A percentile compares a stretch with the other conserved stretches of the same genome.
These are phyloP conservation scores for Lumnitzera racemosa DNA, from an alignment of 345 rosid genomes.

Conservation along the genomic window DNA sequence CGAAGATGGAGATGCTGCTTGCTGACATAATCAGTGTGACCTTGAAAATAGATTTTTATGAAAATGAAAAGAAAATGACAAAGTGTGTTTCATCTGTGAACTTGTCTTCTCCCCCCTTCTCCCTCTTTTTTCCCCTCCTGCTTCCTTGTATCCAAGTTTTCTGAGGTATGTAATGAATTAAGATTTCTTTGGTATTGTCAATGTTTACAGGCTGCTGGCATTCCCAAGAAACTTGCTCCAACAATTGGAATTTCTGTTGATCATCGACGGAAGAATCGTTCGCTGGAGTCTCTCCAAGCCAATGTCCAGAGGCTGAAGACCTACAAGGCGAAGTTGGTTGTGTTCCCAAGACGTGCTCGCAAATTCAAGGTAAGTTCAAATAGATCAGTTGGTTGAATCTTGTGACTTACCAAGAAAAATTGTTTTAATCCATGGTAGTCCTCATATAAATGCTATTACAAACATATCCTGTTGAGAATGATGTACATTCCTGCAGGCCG, in stretches of 20 bases:
- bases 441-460: background rate
- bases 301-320: slow-evolving; percentile 85
- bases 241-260: slow-evolving; percentile 72
- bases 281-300: slow-evolving; percentile 60
- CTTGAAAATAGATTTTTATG: too few species aligned
- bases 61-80: too few species aligned
- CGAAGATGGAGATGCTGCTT: too few species aligned
- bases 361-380: slow-evolving; percentile 47
- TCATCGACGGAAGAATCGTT: slow-evolving; percentile 63
- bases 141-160: background rate
- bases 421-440: too few species aligned
- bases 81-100: too few species aligned
- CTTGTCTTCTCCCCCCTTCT: background rate
- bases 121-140: too few species aligned
- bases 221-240: slow-evolving; percentile 71
- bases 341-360: slow-evolving; percentile 74
- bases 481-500: slow-evolving; percentile 20
- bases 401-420: too few species aligned
- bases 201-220: slow-evolving; percentile 34
- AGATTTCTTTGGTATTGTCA: background rate
- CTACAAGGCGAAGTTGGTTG: slow-evolving; percentile 77
- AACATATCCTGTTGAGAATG: background rate
- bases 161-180: background rate
- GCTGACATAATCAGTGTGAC: too few species aligned
- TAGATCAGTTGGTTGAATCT: too few species aligned